Conservation (phyloP, 495 filamentous ascomycete genomes). For the Endocarpon pusillum region DNA sequence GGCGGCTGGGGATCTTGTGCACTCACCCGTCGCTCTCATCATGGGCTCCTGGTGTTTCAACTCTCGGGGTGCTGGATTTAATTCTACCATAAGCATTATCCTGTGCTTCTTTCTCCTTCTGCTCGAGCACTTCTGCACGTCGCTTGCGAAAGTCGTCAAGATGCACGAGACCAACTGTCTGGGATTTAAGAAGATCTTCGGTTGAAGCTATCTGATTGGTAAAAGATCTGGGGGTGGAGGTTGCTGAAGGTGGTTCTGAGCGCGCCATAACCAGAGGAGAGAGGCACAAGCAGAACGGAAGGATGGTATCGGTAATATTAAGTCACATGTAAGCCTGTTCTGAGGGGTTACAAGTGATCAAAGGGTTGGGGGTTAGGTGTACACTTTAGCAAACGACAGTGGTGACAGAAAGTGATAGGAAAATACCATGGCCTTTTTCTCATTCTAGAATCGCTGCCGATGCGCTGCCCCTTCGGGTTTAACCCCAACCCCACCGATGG, state of each 20-base stretch:
- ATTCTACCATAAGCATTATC: conserved; percentile 36
- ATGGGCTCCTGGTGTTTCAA: conserved; percentile 34
- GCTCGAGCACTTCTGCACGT: conserved; percentile 83
- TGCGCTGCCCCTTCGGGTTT: too few relatives aligned
- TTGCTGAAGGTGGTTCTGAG: conserved; percentile 20
- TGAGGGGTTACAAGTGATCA: too few relatives aligned
- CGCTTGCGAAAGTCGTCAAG: conserved; percentile 94
- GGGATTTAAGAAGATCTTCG: conserved; percentile 77
- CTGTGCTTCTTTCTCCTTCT: conserved; percentile 70
- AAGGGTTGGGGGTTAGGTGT: too few relatives aligned
- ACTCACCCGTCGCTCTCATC: conserved; percentile 37
- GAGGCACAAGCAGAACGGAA: too few relatives aligned
- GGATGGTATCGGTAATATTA: too few relatives aligned
- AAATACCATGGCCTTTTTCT: too few relatives aligned
- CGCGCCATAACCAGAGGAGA: too few relatives aligned
- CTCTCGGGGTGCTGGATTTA: conserved; percentile 29
- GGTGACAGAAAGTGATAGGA: too few relatives aligned
- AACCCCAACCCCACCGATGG: too few relatives aligned
- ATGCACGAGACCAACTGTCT: conserved; percentile 84
- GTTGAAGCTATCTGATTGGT: conserved; percentile 64
- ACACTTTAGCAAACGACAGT: too few relatives aligned
- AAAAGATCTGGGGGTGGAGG: conserved; percentile 39
- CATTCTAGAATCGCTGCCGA: too few relatives aligned
- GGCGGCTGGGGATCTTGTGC: conserved; percentile 2
- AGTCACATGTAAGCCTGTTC: too few relatives aligned